These are phyloP conservation scores for Diaporthe eres DNA, from an alignment of 2,329 filamentous ascomycete species.

Conservation along the genomic window DNA sequence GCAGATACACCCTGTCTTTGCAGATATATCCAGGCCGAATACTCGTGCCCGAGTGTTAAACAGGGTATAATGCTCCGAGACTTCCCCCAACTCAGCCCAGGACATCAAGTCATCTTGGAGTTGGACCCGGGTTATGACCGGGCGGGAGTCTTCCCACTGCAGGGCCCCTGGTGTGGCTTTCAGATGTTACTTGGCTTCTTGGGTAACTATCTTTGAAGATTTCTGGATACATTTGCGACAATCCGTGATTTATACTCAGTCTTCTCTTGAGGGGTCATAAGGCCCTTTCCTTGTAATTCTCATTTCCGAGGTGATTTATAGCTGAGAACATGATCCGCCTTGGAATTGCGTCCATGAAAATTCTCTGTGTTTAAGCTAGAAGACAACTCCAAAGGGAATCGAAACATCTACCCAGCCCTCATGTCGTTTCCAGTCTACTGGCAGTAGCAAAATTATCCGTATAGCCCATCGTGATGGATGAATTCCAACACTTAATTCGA, in stretches of 20 bases:
- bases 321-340: neutral
- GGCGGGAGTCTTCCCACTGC: neutral
- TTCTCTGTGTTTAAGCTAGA: neutral
- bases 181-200: neutral
- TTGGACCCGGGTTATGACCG: neutral
- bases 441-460: too few relatives aligned
- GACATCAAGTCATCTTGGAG: neutral
- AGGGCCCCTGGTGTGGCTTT: neutral
- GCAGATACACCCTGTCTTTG: neutral
- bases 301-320: neutral
- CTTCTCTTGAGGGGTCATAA: neutral
- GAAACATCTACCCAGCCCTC: too few relatives aligned
- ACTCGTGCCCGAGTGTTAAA: neutral
- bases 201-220: rapidly evolving
- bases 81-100: neutral
- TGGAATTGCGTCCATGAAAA: neutral
- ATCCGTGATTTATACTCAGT: neutral
- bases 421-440: neutral
- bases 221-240: neutral
- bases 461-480: neutral
- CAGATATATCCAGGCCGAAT: neutral
- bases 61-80: too few relatives aligned
- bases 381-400: neutral
- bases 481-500: neutral
- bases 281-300: neutral